These are phyloP conservation scores for Toxicodendron radicans DNA, from an alignment of 345 rosid species.

Conservation along the genomic window DNA sequence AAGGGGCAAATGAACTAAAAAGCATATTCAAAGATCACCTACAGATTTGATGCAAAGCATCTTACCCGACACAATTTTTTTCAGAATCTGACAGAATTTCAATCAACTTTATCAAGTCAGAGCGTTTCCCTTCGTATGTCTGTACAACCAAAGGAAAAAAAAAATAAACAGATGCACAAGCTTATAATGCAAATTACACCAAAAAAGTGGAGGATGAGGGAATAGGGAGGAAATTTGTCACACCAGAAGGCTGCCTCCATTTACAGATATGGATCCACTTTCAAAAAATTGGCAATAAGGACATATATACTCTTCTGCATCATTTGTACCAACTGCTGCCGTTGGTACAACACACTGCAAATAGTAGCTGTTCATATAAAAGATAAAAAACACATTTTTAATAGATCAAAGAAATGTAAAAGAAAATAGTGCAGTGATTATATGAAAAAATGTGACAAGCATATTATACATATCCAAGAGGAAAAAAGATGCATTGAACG, in stretches of 20 bases:
- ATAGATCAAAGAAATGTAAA: background rate
- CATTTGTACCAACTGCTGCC: constrained; percentile 24
- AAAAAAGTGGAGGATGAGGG: background rate
- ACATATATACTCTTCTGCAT: constrained; percentile 37
- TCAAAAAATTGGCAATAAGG: constrained; percentile 41
- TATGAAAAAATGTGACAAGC: background rate
- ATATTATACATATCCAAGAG: background rate
- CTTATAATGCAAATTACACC: constrained; percentile 1
- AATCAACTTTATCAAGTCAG: constrained; percentile 39
- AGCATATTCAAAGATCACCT: background rate
- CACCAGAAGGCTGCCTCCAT: constrained; percentile 42
- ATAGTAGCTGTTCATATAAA: constrained; percentile 56
- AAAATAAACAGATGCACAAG: constrained; percentile 18
- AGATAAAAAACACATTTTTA: constrained; percentile 11
- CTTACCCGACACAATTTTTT: constrained; percentile 44
- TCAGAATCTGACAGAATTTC: constrained; percentile 45
- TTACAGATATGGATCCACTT: constrained; percentile 28
- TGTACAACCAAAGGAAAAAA: constrained; percentile 31
- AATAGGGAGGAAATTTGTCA: background rate
- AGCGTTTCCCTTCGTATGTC: constrained; percentile 37
- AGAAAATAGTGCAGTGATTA: background rate
- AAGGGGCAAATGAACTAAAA: constrained; percentile 2
- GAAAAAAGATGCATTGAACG: background rate
- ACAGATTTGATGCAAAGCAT: background rate
- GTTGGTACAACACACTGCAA: constrained; percentile 43